Evolutionary conservation across 1,284 basidiomycete species (phyloP).

Genomic region (Mycosarcoma maydis): DNA sequence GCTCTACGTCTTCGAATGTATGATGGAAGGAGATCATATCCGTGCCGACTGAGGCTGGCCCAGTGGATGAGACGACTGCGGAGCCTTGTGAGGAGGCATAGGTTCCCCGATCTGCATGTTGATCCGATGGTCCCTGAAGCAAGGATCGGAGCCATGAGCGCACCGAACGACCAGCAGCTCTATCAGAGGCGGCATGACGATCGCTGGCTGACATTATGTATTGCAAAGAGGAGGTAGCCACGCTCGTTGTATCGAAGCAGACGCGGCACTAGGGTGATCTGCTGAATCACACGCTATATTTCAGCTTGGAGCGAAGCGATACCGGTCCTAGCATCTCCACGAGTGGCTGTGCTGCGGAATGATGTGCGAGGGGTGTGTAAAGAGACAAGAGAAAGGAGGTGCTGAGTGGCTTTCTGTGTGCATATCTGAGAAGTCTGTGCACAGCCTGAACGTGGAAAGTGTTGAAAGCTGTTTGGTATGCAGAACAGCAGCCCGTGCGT

Average conservation of each 20-base stretch:
- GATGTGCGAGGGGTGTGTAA: not conserved
- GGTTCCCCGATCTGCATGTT: not conserved
- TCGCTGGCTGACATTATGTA: conserved; percentile 11
- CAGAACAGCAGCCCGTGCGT: not conserved
- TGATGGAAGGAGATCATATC: conserved; percentile 51
- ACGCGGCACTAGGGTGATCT: not conserved
- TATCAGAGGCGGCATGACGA: conserved; percentile 4
- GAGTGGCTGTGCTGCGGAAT: not conserved
- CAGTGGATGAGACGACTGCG: no score
- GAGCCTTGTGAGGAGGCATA: conserved; percentile 3
- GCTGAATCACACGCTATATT: not conserved
- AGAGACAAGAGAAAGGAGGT: not conserved
- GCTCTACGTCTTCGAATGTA: conserved; percentile 28
- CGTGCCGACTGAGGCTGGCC: not conserved
- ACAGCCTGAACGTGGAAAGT: not conserved
- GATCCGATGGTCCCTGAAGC: conserved; percentile 16
- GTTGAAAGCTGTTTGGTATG: not conserved
- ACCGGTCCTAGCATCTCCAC: not conserved
- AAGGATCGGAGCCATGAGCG: conserved; percentile 35
- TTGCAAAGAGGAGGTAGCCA: not conserved
- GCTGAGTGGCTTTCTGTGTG: not conserved
- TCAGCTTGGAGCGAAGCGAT: not conserved
- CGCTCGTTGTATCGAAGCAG: not conserved
- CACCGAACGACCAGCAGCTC: conserved; percentile 12
- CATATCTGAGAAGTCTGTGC: not conserved